Evolutionary conservation across 164 flowering plant species (phyloP), one percentile per base, ranked within the genome.

Genomic region (Magnolia changhungtana): DNA sequence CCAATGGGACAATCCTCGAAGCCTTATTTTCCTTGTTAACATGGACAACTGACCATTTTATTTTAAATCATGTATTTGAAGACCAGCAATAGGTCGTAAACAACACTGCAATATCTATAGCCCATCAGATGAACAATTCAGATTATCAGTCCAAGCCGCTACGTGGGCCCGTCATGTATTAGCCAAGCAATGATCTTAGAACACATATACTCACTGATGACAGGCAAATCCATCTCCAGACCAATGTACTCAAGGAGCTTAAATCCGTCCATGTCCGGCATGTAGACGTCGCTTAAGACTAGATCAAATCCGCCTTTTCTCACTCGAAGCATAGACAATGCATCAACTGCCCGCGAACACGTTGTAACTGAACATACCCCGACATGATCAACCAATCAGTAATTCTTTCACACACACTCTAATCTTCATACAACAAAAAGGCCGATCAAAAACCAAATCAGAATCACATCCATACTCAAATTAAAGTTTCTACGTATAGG

Each of bases 251-350:
- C 95, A 3, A 94, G 94, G 51, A 94, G 95, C 74, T 94, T 91
- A 83, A 91, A 94, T 67, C 98, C 98, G 74, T 94, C 91, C 98
- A 94, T 92, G 82, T 92, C 98, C 0, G 97, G 98, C 98, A 94
- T 92, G 81, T 92, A 94, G 1, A 94, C 98, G 80, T 94, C 98
- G 69, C 98, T 92, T 63, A 92, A 76, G 51, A 92, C 95, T 27
- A 94, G 78, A 81, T 94, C 97, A 31, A 81, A 94, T 20, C 88
- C 88, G 49, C 82, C 81, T 65, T 76, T 92, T 77, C 84, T 87
- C 77, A 85, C 87, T 72, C 92, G 78, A n/a, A 94, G 92, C 73
- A 83, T n/a, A 0, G 84, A 64, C 71, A 94, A 64, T 1, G 97
- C 98, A 29, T 45, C 50, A 72, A 80, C 89, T 0, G 97, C 96